A percentile compares a stretch with the other conserved stretches of the same genome.
phyloP scores from a whole-genome alignment of 192 early-diverging fungal species.

The Entomortierella lignicola region DNA sequence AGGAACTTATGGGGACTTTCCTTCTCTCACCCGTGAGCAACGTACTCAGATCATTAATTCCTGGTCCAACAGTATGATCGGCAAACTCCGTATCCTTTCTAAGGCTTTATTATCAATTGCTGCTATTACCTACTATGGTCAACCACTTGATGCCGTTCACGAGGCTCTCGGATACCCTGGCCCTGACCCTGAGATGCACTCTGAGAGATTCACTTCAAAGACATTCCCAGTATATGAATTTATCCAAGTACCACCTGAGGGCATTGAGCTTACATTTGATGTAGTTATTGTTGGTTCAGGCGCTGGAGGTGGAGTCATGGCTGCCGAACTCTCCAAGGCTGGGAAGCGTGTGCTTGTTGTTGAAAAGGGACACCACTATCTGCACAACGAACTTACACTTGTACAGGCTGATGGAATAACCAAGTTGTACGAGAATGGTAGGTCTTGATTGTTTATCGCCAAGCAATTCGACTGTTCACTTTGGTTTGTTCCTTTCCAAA shows the following conservation, averaged over 20 bases:
- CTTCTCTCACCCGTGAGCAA: constrained; percentile 37
- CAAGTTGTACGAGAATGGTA: constrained; percentile 68
- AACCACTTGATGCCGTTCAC: constrained; percentile 44
- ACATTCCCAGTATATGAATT: constrained; percentile 66
- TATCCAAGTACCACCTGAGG: constrained; percentile 55
- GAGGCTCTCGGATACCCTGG: constrained; percentile 67
- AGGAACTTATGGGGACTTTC: constrained; percentile 40
- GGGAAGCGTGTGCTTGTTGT: constrained; percentile 78
- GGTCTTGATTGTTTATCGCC: background rate
- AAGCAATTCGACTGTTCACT: no score
- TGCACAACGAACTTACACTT: constrained; percentile 62
- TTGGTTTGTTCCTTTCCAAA: constrained; percentile 1
- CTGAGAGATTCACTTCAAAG: constrained; percentile 47
- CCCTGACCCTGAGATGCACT: constrained; percentile 55
- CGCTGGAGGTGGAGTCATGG: constrained; percentile 75
- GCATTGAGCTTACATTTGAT: constrained; percentile 61
- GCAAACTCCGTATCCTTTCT: constrained; percentile 36
- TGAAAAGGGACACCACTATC: constrained; percentile 76
- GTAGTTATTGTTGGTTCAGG: constrained; percentile 78
- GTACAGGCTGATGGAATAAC: constrained; percentile 62
- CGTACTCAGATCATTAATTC: constrained; percentile 29
- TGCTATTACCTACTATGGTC: constrained; percentile 18
- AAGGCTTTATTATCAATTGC: constrained; percentile 19
- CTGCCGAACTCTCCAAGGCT: constrained; percentile 70
- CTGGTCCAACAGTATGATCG: constrained; percentile 48